Base-by-base conservation (phyloP, 1,139 yeast species). In the Tardiomyces digboiensis region DNA sequence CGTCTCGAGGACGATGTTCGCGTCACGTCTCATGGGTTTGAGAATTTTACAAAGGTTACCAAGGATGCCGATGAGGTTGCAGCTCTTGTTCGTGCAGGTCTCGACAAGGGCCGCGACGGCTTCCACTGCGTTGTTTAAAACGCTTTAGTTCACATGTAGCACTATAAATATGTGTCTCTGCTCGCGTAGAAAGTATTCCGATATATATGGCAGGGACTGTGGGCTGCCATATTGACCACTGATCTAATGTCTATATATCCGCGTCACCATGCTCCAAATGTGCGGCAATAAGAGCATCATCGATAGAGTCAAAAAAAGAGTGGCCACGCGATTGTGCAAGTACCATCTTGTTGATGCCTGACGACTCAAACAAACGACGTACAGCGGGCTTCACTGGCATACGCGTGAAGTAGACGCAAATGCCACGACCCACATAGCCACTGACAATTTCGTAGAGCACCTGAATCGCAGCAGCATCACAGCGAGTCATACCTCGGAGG, bases 1-100 rank as follows among this genome's bases (percentile, higher is more conserved):
- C 78, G 98, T 64, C 87, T 91, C 49, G 98, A 91, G 64, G 98
- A 91, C 60, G 97, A 89, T 58, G 76, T 91, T 42, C 67, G 85
- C 42, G 81, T 91, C 41, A 86, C 95, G 2, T 72, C 72, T 43
- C 67, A 66, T 45, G 97, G 98, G 0, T 78, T 64, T 58, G 95
- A 88, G 57, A 84, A 86, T 56, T 67, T 89, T 47, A 91, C 97
- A 3, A 73, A 76, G 37, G 78, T 89, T 46, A 86, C 97, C 2
- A 81, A 83, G 46, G 94, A 89, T 60, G 89, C 97, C 1, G 74
- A 71, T 8, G 94, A 88, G 61, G 82, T 91, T 45, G 74, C 86
- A 42, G 71, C 71, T 52, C 85, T 89, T 51, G 94, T 89, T 33
- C 74, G 76, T 53, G 71, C 71, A 4, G 95, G 96, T 2, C 63